Base-by-base conservation (phyloP, 1,284 basidiomycete species). In the Cerioporus squamosus region DNA sequence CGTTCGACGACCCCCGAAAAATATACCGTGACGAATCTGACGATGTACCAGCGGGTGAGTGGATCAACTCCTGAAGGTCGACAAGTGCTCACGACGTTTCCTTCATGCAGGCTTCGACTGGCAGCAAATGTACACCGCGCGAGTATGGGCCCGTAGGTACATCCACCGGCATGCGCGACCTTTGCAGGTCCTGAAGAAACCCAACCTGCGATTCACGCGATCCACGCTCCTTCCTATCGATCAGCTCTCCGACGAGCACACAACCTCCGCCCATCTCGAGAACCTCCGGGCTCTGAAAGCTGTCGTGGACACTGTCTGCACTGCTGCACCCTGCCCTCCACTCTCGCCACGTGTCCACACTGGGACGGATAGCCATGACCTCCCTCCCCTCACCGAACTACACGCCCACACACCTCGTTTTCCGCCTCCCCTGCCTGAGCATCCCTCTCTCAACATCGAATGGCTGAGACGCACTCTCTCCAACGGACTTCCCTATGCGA, bases 1-100 rank as follows among this genome's bases (percentile, higher is more conserved):
- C 70, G 1, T 85, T 82, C 61, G 82, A 84, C 57, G 78, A 84
- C 51, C 82, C 82, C 2, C 42, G 53, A 9, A 24, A 17, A 9
- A 10, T 44, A 3, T 20, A 4, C 26, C 10, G 2, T 20, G 3
- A 3, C 2, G 14, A 1, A 33, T 10, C 38, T n/a, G n/a, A n/a
- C n/a, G n/a, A n/a, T n/a, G n/a, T n/a, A n/a, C n/a, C n/a, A n/a
- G n/a, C n/a, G 1, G 33, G 33, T 15, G 14, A 36, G 33, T 36
- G 9, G n/a, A 15, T 10, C 14, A 7, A 15, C 33, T 36, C 33
- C 14, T 36, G 20, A 23, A 36, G 8, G n/a, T 20, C 3, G 20
- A 22, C 2, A 5, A 10, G 18, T 7, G 10, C 15, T 8, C 17
- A 48, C 17, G 1, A 20, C 17, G 33, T 44, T 22, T 5, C 10